These are phyloP conservation scores for Metschnikowia lunata DNA, from an alignment of 805 yeast genomes.

Conservation along the genomic window DNA sequence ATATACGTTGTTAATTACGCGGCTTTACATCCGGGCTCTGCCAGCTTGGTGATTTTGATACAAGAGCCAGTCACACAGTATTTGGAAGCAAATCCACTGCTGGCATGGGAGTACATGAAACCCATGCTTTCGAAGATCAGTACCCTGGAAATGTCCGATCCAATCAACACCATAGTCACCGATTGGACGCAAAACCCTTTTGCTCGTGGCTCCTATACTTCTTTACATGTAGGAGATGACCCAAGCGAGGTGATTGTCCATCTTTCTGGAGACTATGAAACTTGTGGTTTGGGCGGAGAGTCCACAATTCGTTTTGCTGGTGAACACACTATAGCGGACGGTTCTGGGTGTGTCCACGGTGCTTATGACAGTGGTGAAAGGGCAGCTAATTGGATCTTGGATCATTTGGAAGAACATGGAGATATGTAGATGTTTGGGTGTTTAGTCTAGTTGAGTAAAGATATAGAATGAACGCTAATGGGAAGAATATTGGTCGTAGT, in stretches of 20 bases:
- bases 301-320: constrained; percentile 75
- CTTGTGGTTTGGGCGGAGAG: constrained; percentile 43
- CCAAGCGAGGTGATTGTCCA: constrained; percentile 60
- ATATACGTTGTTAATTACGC: constrained; percentile 56
- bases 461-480: no score
- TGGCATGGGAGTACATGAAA: constrained; percentile 54
- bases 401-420: neutral
- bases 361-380: constrained; percentile 76
- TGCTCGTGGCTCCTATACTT: constrained; percentile 78
- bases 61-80: constrained; percentile 72
- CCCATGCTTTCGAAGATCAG: constrained; percentile 43
- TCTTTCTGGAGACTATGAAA: constrained; percentile 43
- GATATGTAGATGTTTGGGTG: no score
- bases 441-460: no score
- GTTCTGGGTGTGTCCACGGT: constrained; percentile 90
- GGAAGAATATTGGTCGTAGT: no score
- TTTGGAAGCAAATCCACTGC: constrained; percentile 44
- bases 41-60: constrained; percentile 55
- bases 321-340: constrained; percentile 81
- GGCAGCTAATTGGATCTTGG: constrained; percentile 41
- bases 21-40: constrained; percentile 19
- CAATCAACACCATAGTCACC: constrained; percentile 42
- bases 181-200: constrained; percentile 81
- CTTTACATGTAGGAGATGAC: constrained; percentile 64
- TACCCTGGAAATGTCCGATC: constrained; percentile 16